phyloP scores from a whole-genome alignment of 1,284 basidiomycete species.

The Ceratobasidium sp. region DNA sequence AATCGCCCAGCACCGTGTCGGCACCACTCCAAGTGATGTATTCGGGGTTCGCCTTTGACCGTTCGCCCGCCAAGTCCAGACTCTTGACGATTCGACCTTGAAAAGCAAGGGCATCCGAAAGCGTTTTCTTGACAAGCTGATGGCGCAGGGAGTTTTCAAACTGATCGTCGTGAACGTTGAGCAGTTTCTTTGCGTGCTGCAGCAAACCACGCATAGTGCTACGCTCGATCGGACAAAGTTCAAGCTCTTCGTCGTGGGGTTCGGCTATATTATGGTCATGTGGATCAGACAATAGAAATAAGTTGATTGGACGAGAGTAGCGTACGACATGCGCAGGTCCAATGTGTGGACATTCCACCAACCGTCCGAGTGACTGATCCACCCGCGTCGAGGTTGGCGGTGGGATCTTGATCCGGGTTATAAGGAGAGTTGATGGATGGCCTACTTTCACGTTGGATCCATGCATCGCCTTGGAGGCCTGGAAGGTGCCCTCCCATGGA shows the following conservation, averaged over 20 bases:
- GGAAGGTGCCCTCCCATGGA: slow-evolving; percentile 4
- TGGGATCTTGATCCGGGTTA: slow-evolving; percentile 42
- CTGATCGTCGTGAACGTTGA: slow-evolving; percentile 39
- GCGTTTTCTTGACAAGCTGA: slow-evolving; percentile 33
- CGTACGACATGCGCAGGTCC: slow-evolving; percentile 40
- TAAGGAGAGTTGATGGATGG: slow-evolving; percentile 11
- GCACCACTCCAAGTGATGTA: slow-evolving; percentile 41
- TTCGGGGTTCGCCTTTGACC: slow-evolving; percentile 34
- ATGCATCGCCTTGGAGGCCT: slow-evolving; percentile 16
- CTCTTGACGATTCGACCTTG: slow-evolving; percentile 19
- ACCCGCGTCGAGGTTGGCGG: slow-evolving; percentile 18
- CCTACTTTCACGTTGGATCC: slow-evolving; percentile 22
- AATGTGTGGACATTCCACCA: slow-evolving; percentile 45
- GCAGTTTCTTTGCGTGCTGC: slow-evolving; percentile 24
- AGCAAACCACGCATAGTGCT: slow-evolving; percentile 28
- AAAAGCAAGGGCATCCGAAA: slow-evolving; percentile 4
- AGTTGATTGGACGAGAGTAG: background rate
- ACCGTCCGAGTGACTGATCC: slow-evolving; percentile 29
- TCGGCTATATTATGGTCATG: slow-evolving; percentile 13
- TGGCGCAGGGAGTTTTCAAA: slow-evolving; percentile 40
- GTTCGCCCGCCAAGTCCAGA: slow-evolving; percentile 35
- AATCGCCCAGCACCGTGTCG: slow-evolving; percentile 37
- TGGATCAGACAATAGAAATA: background rate
- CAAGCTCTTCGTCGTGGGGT: slow-evolving; percentile 43
- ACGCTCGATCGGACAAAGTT: slow-evolving; percentile 18